Base-by-base conservation (phyloP, 805 yeast genomes). In the Pichia nakasei region DNA sequence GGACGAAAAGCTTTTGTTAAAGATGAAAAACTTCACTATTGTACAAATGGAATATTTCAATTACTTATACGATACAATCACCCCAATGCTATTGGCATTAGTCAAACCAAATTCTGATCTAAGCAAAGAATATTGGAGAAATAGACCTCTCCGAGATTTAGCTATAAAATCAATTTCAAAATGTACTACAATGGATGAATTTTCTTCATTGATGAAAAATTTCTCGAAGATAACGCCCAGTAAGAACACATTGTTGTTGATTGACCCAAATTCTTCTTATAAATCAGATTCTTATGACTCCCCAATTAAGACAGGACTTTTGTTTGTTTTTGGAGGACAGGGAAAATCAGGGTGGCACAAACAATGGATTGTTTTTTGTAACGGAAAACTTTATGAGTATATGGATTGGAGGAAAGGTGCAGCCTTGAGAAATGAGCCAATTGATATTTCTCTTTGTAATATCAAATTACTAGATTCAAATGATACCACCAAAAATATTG, bases 341-440 rank as follows among this genome's bases (percentile, higher is more conserved):
- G 78, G 79, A 0, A 75, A 74, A 47, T 74, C 68, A 20, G 82
- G 83, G 3, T 88, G 96, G 96, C 94, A 86, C 59, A 86, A 85
- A 54, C 88, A 82, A 58, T 85, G 95, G 89, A 84, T 87, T 1
- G 85, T 80, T 0, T 66, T 86, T 40, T 72, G 75, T 13, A 75
- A 77, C n/a, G 88, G 91, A 2, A 73, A 70, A 46, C 64, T 87
- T 35, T 68, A 70, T 37, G 93, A 86, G 56, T 86, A 75, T 57
- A 71, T 82, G 37, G 88, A 86, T 61, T 87, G 95, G 93, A 74
- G 89, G 52, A 75, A 71, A 44, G 86, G 86, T 19, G 67, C 68
- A 18, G 73, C 71, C 26, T 68, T 78, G 17, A 76, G 85, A 48
- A 73, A 78, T 49, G 72, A 70, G 19, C 88, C 93, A 4, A 75